Base-by-base conservation (phyloP, 352 stramenopile species). In the Aphanomyces astaci region DNA sequence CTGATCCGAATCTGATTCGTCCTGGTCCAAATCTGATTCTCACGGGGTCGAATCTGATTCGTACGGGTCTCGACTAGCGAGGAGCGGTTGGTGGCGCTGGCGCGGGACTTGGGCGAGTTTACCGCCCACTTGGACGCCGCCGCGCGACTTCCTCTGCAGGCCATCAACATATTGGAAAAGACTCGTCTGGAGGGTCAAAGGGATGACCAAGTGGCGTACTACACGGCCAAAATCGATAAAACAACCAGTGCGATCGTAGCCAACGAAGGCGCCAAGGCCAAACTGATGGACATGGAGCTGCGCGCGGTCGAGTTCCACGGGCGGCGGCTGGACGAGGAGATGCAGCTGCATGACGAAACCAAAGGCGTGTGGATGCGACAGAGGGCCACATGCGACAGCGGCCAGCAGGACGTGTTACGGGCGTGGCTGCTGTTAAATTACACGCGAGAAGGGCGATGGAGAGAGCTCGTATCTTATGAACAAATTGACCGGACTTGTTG, bases 351-450 rank as follows among this genome's bases (percentile, higher is more conserved):
- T 3, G 4, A 45, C 7, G 62, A 70, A 7, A 63, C 49, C 3
- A 55, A 36, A 59, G 57, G 17, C 0, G 30, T 28, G n/a, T 55
- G 22, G 39, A 63, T 15, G 30, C 64, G 10, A 30, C 15, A 22
- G 46, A 70, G 33, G 30, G 51, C 33, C 1, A 32, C 24, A 25
- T 19, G 13, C 7, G 51, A 59, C 30, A 32, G n/a, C 7, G 30
- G 19, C 1, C 51, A 59, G 24, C 51, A 36, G 36, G 76, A 88
- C 54, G 71, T 82, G 31, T 67, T 81, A 19, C 73, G 84, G 1
- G 72, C 81, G 36, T 87, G 86, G 63, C 62, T 90, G 27, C 30
- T 88, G 28, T 59, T 81, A 28, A 88, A 81, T 63, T 91, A 91
- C 68, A 78, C 82, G 4, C 81, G 82, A 2, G 84, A 92, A 57